Base-by-base conservation (phyloP, 192 early-diverging fungal species). In the Podila horticola region DNA sequence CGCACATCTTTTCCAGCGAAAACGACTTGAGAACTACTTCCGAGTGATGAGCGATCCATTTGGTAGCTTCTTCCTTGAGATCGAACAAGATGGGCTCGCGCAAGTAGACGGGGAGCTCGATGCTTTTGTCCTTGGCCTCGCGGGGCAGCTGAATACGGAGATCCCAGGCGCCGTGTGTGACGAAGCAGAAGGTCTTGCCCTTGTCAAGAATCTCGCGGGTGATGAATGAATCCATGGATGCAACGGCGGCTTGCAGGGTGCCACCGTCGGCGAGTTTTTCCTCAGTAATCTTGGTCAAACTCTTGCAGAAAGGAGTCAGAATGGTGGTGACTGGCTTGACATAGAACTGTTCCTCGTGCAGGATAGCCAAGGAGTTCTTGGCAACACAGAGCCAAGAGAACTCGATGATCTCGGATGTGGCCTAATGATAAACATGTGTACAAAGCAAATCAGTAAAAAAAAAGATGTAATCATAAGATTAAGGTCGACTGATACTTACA, bases 151-250 rank as follows among this genome's bases (percentile, higher is more conserved):
- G 91, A 64, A 88, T 91, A 17, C 93, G 90, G 24, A 94, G 74
- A 51, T 92, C 88, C 88, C 88, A 90, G 9, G 91, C 92, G 34
- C 90, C 91, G 74, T 93, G 92, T 2, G 91, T 91, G 33, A 93
- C 91, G 77, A 94, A 91, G 55, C 89, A 88, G 72, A 94, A 92
- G 4, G 83, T 81, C 24, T 83, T 79, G 10, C 77, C 82, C 62
- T 89, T 71, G 33, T 79, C 70, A 17, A 85, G 66, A 29, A 91
- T 87, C 62, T 91, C 83, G 0, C 62, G 74, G 31, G 84, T 75
- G 41, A 93, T 85, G 55, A 86, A 92, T 10, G 63, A 38, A 61
- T 91, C 85, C 28, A 93, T 58, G 12, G 83, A 66, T 3, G 72
- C 51, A 11, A 92, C 85, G 11, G 92, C 93, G 10, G 87, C 85